phyloP scores from a whole-genome alignment of 345 rosid genomes.

The Citrus mangshanensis region DNA sequence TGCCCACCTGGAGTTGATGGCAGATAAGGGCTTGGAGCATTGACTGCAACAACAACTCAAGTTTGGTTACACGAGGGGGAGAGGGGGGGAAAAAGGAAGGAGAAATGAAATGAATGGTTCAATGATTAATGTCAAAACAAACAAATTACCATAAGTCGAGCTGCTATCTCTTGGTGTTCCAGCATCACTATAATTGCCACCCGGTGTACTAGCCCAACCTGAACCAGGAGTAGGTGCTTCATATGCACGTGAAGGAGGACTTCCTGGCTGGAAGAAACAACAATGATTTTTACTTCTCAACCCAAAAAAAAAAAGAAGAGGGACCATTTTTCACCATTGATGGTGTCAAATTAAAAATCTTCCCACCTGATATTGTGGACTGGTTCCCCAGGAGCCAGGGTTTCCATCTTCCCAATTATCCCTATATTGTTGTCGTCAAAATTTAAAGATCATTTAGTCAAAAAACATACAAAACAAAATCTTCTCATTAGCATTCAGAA shows the following conservation, averaged over 20 bases:
- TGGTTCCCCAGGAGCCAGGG: constrained; percentile 87
- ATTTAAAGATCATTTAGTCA: neutral
- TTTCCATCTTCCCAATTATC: constrained; percentile 97
- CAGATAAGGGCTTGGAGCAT: constrained; percentile 92
- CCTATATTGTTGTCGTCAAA: constrained; percentile 34
- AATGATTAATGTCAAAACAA: neutral
- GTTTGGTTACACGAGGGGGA: neutral
- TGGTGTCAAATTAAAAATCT: neutral
- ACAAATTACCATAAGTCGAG: constrained; percentile 61
- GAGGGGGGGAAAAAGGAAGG: neutral
- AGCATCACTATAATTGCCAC: constrained; percentile 82
- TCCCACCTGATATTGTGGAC: constrained; percentile 84
- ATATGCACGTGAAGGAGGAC: constrained; percentile 81
- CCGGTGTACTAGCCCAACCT: constrained; percentile 89
- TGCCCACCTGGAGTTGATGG: constrained; percentile 92
- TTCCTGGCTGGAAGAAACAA: constrained; percentile 67
- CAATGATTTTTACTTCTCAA: neutral
- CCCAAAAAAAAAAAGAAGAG: neutral
- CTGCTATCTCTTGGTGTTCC: constrained; percentile 90
- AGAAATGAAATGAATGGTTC: neutral
- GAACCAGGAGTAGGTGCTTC: constrained; percentile 98
- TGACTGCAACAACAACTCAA: constrained; percentile 45
- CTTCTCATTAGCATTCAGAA: neutral
- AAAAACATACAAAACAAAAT: neutral
- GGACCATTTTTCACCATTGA: neutral